Base-by-base conservation (phyloP, 441 rosid species). In the Lepidium campestre region DNA sequence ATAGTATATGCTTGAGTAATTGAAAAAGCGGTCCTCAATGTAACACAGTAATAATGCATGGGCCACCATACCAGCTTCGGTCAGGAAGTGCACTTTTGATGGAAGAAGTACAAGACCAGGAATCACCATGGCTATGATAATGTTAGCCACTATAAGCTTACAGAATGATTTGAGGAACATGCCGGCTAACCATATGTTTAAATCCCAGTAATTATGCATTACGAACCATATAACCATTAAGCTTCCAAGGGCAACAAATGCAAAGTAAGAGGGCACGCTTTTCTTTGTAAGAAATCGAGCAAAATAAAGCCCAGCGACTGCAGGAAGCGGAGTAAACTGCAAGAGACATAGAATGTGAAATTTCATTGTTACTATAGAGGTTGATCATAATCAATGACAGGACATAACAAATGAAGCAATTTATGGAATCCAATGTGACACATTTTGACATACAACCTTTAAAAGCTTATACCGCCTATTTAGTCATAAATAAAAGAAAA, bases 121-220 rank as follows among this genome's bases (percentile, higher is more conserved):
- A 79, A 89, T 80, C 62, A 80, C 79, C 85, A 94, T 82, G 77
- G 96, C 93, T 53, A 94, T 81, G 69, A 91, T 71, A 66, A 83
- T 86, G 82, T 84, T 87, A 25, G 89, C 90, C 58, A 94, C 86
- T 47, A 91, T 79, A 60, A 91, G 85, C 79, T 91, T 91, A 79
- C 99, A 91, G 72, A 94, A 91, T 44, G 90, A 82, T 75, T 84
- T 94, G 39, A 94, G 76, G 42, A 97, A 83, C 99, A 94, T 91
- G 81, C 98, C 98, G 20, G 96, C 96, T 85, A 94, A 49, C 99
- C 99, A 91, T 67, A 94, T 89, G 78, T 89, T 94, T 64, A 94
- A 84, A 76, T 89, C 96, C 99, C 99, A 94, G 85, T 85, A 94
- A 77, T 91, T 94, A 63, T 87, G 97, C 78, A 89, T 59, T 69